phyloP scores from a whole-genome alignment of 257 asterid species.

The Ocimum tenuiflorum region DNA sequence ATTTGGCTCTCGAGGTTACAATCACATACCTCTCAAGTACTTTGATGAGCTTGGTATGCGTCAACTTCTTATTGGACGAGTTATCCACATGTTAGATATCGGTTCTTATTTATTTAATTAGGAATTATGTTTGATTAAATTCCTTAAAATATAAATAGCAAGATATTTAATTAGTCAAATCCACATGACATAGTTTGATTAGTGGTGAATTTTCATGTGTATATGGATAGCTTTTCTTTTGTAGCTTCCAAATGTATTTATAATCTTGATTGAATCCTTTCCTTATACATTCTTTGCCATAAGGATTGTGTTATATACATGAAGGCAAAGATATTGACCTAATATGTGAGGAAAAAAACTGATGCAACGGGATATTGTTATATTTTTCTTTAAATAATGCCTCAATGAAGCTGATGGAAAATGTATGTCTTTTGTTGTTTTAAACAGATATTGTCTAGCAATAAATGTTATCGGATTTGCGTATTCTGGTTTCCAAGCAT shows the following conservation, averaged over 20 bases:
- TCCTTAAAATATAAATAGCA: too few relatives aligned
- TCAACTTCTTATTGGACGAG: too few relatives aligned
- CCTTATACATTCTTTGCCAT: neutral
- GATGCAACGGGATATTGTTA: neutral
- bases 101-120: too few relatives aligned
- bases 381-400: neutral
- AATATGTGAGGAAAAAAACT: neutral
- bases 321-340: neutral
- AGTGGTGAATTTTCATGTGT: neutral
- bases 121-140: too few relatives aligned
- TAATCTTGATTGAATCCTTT: neutral
- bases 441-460: conserved; percentile 53
- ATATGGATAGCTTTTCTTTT: neutral
- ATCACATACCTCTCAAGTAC: too few relatives aligned
- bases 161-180: neutral
- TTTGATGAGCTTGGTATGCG: too few relatives aligned
- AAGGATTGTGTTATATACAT: neutral
- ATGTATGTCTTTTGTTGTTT: neutral
- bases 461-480: conserved; percentile 72
- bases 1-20: too few relatives aligned
- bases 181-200: neutral
- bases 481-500: conserved; percentile 62
- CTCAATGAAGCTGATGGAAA: neutral
- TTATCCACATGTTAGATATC: too few relatives aligned
- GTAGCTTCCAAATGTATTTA: neutral